Conservation (phyloP, 2,329 filamentous ascomycete genomes). For the Alternaria triticimaculans region DNA sequence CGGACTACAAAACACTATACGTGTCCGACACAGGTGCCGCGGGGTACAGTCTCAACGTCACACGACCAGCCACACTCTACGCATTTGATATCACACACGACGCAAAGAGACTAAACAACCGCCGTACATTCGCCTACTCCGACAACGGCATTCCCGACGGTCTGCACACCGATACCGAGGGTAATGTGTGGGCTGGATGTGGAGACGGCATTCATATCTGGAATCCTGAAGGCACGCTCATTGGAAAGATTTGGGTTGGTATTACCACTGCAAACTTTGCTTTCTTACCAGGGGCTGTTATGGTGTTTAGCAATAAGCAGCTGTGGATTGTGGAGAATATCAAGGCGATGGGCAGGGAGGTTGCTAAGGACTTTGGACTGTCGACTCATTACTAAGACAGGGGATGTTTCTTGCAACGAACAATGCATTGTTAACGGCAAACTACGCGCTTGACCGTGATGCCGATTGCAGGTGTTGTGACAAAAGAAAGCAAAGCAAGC, state of each 20-base stretch:
- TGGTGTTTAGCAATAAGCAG: conserved; percentile 46
- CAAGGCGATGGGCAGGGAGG: conserved; percentile 43
- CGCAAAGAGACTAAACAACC: conserved; percentile 43
- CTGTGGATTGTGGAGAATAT: conserved; percentile 47
- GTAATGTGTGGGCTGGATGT: conserved; percentile 64
- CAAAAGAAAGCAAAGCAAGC: background rate
- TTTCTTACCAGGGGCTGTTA: conserved; percentile 42
- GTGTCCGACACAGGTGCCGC: conserved; percentile 58
- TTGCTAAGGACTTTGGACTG: conserved; percentile 43
- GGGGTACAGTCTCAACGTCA: conserved; percentile 40
- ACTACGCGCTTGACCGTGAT: background rate
- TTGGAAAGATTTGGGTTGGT: conserved; percentile 65
- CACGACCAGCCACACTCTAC: conserved; percentile 52
- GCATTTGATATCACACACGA: conserved; percentile 51
- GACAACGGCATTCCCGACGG: conserved; percentile 66
- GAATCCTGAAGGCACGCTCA: conserved; percentile 56
- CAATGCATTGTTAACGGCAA: background rate
- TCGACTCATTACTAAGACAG: background rate
- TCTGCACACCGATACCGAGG: conserved; percentile 59
- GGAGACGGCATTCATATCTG: conserved; percentile 64
- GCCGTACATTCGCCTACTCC: conserved; percentile 62
- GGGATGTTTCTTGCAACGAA: background rate
- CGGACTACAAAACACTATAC: conserved; percentile 54
- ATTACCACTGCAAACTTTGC: conserved; percentile 48
- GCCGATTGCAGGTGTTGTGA: background rate